Evolutionary conservation across 2,329 filamentous ascomycete species (phyloP), one percentile per base, ranked within the genome.

Genomic region (Fusarium pseudograminearum): DNA sequence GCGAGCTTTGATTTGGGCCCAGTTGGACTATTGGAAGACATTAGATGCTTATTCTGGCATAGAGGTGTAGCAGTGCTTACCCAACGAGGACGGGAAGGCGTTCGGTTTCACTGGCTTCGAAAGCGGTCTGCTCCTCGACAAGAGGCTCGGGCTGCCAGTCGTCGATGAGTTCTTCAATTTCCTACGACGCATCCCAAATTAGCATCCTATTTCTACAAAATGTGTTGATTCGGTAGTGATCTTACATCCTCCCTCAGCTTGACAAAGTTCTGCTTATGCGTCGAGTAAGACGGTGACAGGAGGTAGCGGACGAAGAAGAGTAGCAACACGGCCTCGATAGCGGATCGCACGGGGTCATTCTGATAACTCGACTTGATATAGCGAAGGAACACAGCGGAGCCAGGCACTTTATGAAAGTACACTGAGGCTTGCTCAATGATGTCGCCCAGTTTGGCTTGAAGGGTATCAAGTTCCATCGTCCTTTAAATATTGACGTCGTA

Each of bases 301-400:
- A 99, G 85, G 80, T 99, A 99, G 69, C 94, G 90, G 61, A 99
- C 91, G 69, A 97, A 97, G 83, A 99, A 99, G 57, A 99, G 89
- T 73, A 99, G 93, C 63, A 99, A 86, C 71, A 98, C 90, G 52
- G 99, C 85, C 82, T 99, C 96, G 72, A 99, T 93, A 40, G 93
- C 93, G 54, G 93, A 97, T 56, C 97, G 91, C 59, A 98, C 89
- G 12, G 96, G 96, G 76, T 99, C 96, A 78, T 99, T 92, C 83
- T 99, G 96, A 83, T 99, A 98, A 79, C 94, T 97, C 61, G 94
- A 97, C 80, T 93, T 93, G 78, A 99, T 94, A 82, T 99, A 99
- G 68, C 96, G 93, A 73, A 97, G 88, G 76, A 98, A 86, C 74
- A 99, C 97, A 42, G 95, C 93, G 31, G 95, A 98, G 54, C 96